phyloP scores from a whole-genome alignment of 768 basidiomycete genomes.

The Leccinum aurantiacum region DNA sequence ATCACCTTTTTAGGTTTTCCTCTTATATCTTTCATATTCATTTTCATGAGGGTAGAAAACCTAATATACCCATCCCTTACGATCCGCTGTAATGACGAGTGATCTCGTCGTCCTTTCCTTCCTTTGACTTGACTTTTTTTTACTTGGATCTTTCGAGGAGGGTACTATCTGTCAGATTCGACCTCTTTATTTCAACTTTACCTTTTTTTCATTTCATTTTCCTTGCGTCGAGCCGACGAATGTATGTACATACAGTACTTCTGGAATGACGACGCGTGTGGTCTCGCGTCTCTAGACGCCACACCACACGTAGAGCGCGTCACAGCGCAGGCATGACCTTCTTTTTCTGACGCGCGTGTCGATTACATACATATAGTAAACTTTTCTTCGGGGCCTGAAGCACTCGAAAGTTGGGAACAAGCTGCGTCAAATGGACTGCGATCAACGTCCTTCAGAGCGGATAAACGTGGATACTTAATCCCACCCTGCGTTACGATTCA shows the following conservation, averaged over 20 bases:
- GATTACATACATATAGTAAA: not conserved
- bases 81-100: slow-evolving; percentile 22
- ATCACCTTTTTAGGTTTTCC: slow-evolving; percentile 5
- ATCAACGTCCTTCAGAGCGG: not conserved
- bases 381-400: not conserved
- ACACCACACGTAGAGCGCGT: not conserved
- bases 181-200: not conserved
- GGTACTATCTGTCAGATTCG: slow-evolving; percentile 5
- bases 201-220: not conserved
- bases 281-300: not conserved
- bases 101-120: slow-evolving; percentile 6
- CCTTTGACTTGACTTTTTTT: not conserved
- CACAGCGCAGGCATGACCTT: not conserved
- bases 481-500: not conserved
- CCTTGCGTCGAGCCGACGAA: slow-evolving; percentile 4
- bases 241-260: slow-evolving; percentile 16
- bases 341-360: not conserved
- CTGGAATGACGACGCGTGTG: slow-evolving; percentile 6
- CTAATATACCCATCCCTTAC: slow-evolving; percentile 29
- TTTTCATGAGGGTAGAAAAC: slow-evolving; percentile 21
- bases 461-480: not conserved
- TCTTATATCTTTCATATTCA: slow-evolving; percentile 1
- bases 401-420: not conserved
- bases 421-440: not conserved
- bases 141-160: slow-evolving; percentile 1